Base-by-base conservation (phyloP, 176 grass and related monocot species). In the Triticum turgidum region DNA sequence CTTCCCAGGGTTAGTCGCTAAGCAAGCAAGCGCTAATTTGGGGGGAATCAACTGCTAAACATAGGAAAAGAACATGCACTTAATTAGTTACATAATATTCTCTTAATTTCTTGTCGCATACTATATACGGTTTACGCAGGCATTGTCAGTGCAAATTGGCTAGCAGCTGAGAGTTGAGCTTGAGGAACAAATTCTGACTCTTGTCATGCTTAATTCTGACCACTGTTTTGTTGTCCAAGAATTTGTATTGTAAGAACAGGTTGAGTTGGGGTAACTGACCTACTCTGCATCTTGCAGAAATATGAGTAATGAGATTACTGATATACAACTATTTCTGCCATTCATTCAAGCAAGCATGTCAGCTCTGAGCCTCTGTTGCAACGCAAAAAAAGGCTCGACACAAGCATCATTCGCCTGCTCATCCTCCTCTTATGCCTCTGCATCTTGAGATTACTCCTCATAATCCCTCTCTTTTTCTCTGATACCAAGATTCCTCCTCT, bases 381-480 rank as follows among this genome's bases (percentile, higher is more conserved):
- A 41, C 76, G 76, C 45, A 76, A 73, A 84, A 84, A 84, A 81
- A 39, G 78, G 47, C 5, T 70, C 51, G 61, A 59, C 69, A 42
- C 1, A 79, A 68, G 63, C 85, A 85, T 85, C 77, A 91, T 91
- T 85, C 77, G 25, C 81, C 85, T 77, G 85, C 85, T 38, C 69
- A 77, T 59, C 77, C 51, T 66, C 69, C 51, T 52, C 14, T 5
- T 42, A 1, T 52, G 49, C 49, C 49, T 30, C 49, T 30, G 76
- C 68, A 87, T 49, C 85, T 45, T 65, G 82, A 75, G 61, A 74
- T 80, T 73, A 6, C 27, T 35, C 11, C 17, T 51, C 33, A 5
- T 65, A 47, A 52, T 79, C 9, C 15, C 4, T 33, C n/a, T 8
- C 21, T 44, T 37, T 2, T 4, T 10, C 2, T 35, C 18, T 49